Percentiles rank a stretch among this genome's conserved stretches.
phyloP scores from a whole-genome alignment of 768 basidiomycete species.

The Trichaptum fuscoviolaceum region DNA sequence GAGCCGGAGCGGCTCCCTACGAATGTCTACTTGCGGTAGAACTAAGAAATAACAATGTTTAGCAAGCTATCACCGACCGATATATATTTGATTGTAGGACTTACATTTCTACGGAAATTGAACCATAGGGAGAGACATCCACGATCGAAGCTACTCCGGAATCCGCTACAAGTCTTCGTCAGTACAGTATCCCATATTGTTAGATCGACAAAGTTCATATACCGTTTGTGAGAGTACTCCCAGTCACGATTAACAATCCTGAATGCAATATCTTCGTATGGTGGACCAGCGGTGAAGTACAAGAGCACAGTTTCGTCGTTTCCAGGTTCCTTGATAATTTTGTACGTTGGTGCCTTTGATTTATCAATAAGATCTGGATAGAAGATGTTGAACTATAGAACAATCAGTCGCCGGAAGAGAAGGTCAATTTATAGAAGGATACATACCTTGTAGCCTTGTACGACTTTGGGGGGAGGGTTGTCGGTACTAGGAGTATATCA shows the following conservation, averaged over 20 bases:
- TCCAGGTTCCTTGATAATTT: constrained; percentile 87
- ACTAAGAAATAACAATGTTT: constrained; percentile 37
- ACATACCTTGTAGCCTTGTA: constrained; percentile 92
- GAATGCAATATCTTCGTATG: constrained; percentile 99
- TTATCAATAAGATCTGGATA: constrained; percentile 99
- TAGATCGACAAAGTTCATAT: constrained; percentile 14
- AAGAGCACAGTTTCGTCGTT: constrained; percentile 94
- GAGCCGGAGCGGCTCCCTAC: too few species aligned
- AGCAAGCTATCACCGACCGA: constrained; percentile 13
- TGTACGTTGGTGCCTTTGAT: constrained; percentile 93
- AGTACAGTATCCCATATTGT: not conserved
- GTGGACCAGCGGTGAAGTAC: constrained; percentile 93
- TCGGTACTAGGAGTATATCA: constrained; percentile 61
- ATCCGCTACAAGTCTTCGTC: constrained; percentile 56
- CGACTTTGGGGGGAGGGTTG: constrained; percentile 98
- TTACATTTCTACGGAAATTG: constrained; percentile 89
- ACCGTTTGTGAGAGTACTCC: constrained; percentile 98
- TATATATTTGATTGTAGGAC: constrained; percentile 26
- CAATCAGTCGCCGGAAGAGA: constrained; percentile 15
- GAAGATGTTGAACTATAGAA: constrained; percentile 83
- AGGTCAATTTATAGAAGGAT: constrained; percentile 5
- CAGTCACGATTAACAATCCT: constrained; percentile 96
- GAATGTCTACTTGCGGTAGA: constrained; percentile 66
- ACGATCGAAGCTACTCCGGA: constrained; percentile 94
- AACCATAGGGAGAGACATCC: constrained; percentile 96